These are phyloP conservation scores for Penicillium aurantiogriseum DNA, from an alignment of 2,329 filamentous ascomycete species.

Conservation along the genomic window DNA sequence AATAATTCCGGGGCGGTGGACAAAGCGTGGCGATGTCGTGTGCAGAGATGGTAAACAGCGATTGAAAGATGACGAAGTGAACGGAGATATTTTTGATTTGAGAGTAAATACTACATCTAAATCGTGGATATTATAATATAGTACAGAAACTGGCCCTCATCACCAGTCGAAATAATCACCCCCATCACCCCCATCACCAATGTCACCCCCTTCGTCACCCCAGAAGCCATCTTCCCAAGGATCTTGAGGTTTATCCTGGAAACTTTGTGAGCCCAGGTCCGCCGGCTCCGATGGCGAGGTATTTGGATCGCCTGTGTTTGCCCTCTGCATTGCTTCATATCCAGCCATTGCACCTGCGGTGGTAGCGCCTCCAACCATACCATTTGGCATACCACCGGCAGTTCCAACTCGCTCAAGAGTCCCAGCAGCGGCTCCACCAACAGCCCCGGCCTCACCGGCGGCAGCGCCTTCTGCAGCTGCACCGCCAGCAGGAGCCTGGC, in stretches of 20 bases:
- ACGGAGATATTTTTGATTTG: not conserved
- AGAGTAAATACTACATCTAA: not conserved
- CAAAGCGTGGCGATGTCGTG: not conserved
- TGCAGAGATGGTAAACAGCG: not conserved
- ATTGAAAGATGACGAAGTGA: not conserved
- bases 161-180: conserved; percentile 30
- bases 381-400: conserved; percentile 41
- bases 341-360: conserved; percentile 62
- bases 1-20: conserved; percentile 14
- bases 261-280: conserved; percentile 13
- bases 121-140: not conserved
- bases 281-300: conserved; percentile 7
- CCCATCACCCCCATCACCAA: conserved; percentile 22
- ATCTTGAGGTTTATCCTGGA: conserved; percentile 27
- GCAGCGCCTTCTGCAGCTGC: conserved; percentile 41
- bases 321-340: conserved; percentile 62
- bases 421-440: conserved; percentile 39
- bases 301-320: conserved; percentile 37
- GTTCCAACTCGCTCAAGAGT: conserved; percentile 34
- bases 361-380: conserved; percentile 46
- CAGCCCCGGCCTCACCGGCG: conserved; percentile 38
- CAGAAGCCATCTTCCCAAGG: conserved; percentile 23
- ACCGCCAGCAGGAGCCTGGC: conserved; percentile 41
- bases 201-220: conserved; percentile 7
- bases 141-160: conserved; percentile 11